Base-by-base conservation (phyloP, 2,329 filamentous ascomycete genomes). In the Stagonosporopsis vannaccii region DNA sequence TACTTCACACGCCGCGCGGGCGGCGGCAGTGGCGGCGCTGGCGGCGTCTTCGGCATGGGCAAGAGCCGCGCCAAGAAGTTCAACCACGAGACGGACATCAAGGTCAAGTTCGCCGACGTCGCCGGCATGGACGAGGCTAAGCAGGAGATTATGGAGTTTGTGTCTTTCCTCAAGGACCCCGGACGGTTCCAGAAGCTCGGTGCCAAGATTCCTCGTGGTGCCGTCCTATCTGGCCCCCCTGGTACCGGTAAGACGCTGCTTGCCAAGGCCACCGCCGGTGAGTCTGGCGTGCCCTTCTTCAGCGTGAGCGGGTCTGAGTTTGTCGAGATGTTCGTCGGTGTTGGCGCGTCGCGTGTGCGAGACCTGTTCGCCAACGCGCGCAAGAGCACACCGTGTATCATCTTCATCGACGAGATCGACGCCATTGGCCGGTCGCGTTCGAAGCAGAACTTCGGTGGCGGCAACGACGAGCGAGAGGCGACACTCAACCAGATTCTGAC, bases 271-370 rank as follows among this genome's bases (percentile, higher is more conserved):
- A 99, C 95, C 9, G 95, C 95, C 46, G 95, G 95, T 74, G 95
- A 99, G 80, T 97, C 95, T 23, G 90, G 90, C 39, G 95, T 99
- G 28, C 95, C 95, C 0, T 99, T 99, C 84, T 99, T 93, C 84
- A 97, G 91, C 71, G 95, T 99, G 68, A 97, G 92, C 76, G 95
- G 95, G 74, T 99, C 95, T 44, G 95, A 99, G 76, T 99, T 99
- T 73, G 94, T 99, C 28, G 95, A 99, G 80, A 99, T 99, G 94
- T 99, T 99, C 74, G 95, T 99, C 47, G 95, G 95, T 86, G 95
- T 99, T 58, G 95, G 95, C 77, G 91, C 95, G 19, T 98, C 94
- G 26, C 87, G 95, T 78, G 95, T 99, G 46, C 88, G 95, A 68
- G 95, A 99, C 77, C 81, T 99, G 48, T 99, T 99, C 71, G 88